Base-by-base conservation (phyloP, 352 stramenopile genomes). In the Pythium volutum region DNA sequence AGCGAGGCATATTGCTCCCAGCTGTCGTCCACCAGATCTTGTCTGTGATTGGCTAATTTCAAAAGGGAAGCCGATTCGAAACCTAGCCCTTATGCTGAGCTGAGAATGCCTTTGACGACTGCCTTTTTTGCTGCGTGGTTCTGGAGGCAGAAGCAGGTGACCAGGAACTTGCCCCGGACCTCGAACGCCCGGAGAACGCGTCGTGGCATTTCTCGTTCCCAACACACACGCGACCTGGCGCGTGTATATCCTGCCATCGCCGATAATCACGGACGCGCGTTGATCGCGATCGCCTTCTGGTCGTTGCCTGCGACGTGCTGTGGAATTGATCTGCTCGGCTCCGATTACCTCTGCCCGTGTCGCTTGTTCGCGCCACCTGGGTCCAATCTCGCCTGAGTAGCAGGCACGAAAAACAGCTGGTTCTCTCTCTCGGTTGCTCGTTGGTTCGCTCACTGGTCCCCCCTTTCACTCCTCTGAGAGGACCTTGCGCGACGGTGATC, bases 341-440 rank as follows among this genome's bases (percentile, higher is more conserved):
- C 33, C 33, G 26, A 14, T 26, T 23, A 3, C 33, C 22, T 48
- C 22, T 20, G 36, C 3, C 34, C 31, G 20, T 26, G 52, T 59
- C 52, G 52, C 52, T 59, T 59, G 52, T 39, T 29, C 50, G 36
- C 50, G 34, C 50, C 50, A 55, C 48, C 48, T 55, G 48, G 16
- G 48, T 41, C 27, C 18, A 33, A 14, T n/a, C 34, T 16, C 22
- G 9, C 12, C n/a, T 43, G 33, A 45, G 50, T 36, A 46, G 50
- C 50, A 56, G 33, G 34, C 31, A 59, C 36, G 8, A 26, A 59
- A 59, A 59, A 59, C 52, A 59, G 52, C 36, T 59, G 52, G 52
- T 39, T 36, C 20, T n/a, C 33, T 15, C 33, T 22, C 34, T 33
- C 48, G 27, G 29, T 29, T 29, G 48, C 46, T 52, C 48, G 48